These are phyloP conservation scores for Schizophyllum commune DNA, from an alignment of 1,284 basidiomycete species.

Conservation along the genomic window DNA sequence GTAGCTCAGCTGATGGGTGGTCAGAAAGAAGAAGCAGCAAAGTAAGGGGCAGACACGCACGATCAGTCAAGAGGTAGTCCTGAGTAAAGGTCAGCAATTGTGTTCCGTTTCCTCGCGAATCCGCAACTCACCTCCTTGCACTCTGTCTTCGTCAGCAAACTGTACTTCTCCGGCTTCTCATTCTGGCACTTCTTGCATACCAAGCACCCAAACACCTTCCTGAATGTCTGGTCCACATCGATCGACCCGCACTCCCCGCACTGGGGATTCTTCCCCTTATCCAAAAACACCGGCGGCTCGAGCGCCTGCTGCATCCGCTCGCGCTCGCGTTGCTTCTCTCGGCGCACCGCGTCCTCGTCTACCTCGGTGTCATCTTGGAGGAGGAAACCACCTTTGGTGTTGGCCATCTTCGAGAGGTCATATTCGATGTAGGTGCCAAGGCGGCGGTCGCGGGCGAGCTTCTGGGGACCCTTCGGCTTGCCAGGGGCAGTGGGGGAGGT, in stretches of 20 bases:
- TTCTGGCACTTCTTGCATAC: slow-evolving; percentile 92
- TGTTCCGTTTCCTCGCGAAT: background rate
- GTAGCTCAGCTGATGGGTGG: slow-evolving; percentile 67
- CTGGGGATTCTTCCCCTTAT: slow-evolving; percentile 66
- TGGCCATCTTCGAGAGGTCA: slow-evolving; percentile 94
- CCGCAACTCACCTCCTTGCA: slow-evolving; percentile 74
- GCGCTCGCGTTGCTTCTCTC: slow-evolving; percentile 72
- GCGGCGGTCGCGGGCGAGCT: slow-evolving; percentile 60
- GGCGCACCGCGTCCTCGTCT: slow-evolving; percentile 56
- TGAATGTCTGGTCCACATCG: slow-evolving; percentile 79
- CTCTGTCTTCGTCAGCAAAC: slow-evolving; percentile 95
- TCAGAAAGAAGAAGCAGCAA: slow-evolving; percentile 1
- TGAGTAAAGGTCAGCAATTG: slow-evolving; percentile 21
- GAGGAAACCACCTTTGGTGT: slow-evolving; percentile 90
- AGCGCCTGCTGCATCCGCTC: slow-evolving; percentile 58
- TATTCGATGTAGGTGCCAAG: slow-evolving; percentile 91
- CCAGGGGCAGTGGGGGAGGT: slow-evolving; percentile 50
- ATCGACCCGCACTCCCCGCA: slow-evolving; percentile 78
- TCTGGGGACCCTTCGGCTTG: slow-evolving; percentile 24
- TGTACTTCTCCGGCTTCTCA: slow-evolving; percentile 86
- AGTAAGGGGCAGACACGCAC: slow-evolving; percentile 33
- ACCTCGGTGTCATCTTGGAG: slow-evolving; percentile 77
- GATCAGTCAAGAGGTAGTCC: slow-evolving; percentile 88
- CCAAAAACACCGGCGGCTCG: slow-evolving; percentile 72
- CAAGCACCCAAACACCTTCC: slow-evolving; percentile 73